A percentile compares a stretch with the other conserved stretches of the same genome.
Evolutionary conservation across 2,329 filamentous ascomycete species (phyloP).

Genomic region (Triangularia verruculosa): DNA sequence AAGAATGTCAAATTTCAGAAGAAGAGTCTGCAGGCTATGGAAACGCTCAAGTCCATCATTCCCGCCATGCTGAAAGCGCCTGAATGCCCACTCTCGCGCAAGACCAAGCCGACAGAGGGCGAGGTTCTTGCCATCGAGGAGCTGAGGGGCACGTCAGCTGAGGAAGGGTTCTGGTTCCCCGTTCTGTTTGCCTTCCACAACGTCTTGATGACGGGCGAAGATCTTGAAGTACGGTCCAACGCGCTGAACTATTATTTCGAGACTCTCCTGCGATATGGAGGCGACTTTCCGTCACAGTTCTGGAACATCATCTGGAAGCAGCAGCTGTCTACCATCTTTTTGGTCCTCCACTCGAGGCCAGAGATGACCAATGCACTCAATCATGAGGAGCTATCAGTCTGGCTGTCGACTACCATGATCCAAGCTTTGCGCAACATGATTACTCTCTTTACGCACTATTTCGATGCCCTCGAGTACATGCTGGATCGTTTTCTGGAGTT

Average conservation of each 20-base stretch:
- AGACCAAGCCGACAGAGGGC: constrained; percentile 35
- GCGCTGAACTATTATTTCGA: constrained; percentile 97
- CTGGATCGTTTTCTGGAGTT: constrained; percentile 95
- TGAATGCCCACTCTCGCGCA: constrained; percentile 84
- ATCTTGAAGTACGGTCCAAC: constrained; percentile 87
- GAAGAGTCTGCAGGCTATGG: constrained; percentile 94
- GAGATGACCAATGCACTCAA: constrained; percentile 95
- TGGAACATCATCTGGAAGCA: constrained; percentile 99
- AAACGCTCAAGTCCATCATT: constrained; percentile 89
- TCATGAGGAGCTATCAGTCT: constrained; percentile 95
- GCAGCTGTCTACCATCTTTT: constrained; percentile 95
- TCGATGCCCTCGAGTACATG: constrained; percentile 95
- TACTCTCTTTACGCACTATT: constrained; percentile 97
- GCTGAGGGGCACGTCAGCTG: constrained; percentile 77
- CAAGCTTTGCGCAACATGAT: constrained; percentile 98
- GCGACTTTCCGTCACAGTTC: constrained; percentile 88
- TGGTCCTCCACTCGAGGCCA: constrained; percentile 92
- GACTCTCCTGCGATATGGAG: constrained; percentile 82
- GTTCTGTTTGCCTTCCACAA: constrained; percentile 98
- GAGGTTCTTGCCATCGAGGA: constrained; percentile 45
- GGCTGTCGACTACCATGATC: constrained; percentile 99
- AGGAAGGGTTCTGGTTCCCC: constrained; percentile 98
- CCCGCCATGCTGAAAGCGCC: constrained; percentile 93
- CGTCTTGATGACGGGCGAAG: constrained; percentile 97
- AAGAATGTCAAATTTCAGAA: constrained; percentile 99